These are phyloP conservation scores for Acanthamoeba polyphaga DNA, from an alignment of 208 protist species.

Conservation along the genomic window DNA sequence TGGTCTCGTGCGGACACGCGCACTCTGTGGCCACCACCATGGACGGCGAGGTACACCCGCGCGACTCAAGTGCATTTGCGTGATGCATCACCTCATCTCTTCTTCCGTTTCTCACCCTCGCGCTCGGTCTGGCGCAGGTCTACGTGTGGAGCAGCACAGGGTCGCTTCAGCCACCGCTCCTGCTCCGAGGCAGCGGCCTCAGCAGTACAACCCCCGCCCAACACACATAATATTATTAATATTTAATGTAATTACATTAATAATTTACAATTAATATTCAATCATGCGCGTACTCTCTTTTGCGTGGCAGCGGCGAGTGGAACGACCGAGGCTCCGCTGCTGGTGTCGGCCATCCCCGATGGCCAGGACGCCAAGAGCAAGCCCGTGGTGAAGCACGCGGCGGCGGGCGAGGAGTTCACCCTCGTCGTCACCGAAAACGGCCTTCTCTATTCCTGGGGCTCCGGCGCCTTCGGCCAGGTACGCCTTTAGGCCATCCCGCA, in stretches of 20 bases:
- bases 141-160: constrained; percentile 21
- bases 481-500: background rate
- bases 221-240: too few relatives aligned
- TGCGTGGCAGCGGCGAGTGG: background rate
- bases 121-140: background rate
- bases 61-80: background rate
- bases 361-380: background rate
- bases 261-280: background rate
- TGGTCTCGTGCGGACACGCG: constrained; percentile 24
- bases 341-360: constrained; percentile 15
- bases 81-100: background rate
- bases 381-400: background rate
- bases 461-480: constrained; percentile 7
- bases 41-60: constrained; percentile 6
- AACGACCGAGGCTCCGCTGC: constrained; percentile 11
- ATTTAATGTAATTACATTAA: background rate
- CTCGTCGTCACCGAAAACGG: background rate
- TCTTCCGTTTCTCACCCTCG: background rate
- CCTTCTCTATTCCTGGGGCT: constrained; percentile 6
- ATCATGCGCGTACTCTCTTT: background rate
- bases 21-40: constrained; percentile 40
- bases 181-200: background rate
- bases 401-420: constrained; percentile 22
- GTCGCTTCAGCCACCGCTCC: background rate
- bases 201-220: background rate